Conservation (phyloP, 1,284 basidiomycete genomes). For the Boletus semigastroideus region DNA sequence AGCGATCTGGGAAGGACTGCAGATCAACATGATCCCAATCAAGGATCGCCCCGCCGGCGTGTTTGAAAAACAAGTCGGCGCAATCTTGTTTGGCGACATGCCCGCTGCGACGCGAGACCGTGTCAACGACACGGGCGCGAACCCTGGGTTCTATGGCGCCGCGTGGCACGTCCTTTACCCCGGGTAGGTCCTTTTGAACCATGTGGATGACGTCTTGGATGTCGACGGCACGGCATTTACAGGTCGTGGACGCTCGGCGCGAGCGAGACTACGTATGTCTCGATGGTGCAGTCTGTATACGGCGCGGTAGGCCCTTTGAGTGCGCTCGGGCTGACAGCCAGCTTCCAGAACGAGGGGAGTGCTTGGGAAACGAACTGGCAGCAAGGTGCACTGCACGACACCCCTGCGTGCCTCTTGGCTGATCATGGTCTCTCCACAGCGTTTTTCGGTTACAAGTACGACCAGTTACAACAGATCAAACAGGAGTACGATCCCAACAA, state of each 20-base stretch:
- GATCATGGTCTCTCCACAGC: background rate
- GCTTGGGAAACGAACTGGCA: constrained; percentile 11
- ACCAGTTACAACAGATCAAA: constrained; percentile 2
- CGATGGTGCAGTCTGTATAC: constrained; percentile 2
- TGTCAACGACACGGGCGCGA: constrained; percentile 7
- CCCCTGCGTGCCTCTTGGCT: too few species aligned
- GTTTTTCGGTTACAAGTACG: constrained; percentile 17
- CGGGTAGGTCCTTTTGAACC: background rate
- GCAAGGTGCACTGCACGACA: background rate
- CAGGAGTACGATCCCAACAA: constrained; percentile 9
- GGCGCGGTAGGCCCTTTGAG: constrained; percentile 6
- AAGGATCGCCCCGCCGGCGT: background rate
- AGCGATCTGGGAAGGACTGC: constrained; percentile 9
- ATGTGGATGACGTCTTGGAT: background rate
- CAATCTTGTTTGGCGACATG: constrained; percentile 7
- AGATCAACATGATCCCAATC: background rate
- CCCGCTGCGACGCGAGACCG: constrained; percentile 1
- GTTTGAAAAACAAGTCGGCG: background rate
- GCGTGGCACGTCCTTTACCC: constrained; percentile 10
- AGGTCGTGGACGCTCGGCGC: constrained; percentile 12
- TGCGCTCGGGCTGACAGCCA: constrained; percentile 4
- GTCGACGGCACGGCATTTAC: background rate
- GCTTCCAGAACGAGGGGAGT: constrained; percentile 16
- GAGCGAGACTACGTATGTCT: background rate
- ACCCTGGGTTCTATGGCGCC: constrained; percentile 11